These are phyloP conservation scores for Phanerochaete carnosa DNA, from an alignment of 768 basidiomycete genomes.

Conservation along the genomic window DNA sequence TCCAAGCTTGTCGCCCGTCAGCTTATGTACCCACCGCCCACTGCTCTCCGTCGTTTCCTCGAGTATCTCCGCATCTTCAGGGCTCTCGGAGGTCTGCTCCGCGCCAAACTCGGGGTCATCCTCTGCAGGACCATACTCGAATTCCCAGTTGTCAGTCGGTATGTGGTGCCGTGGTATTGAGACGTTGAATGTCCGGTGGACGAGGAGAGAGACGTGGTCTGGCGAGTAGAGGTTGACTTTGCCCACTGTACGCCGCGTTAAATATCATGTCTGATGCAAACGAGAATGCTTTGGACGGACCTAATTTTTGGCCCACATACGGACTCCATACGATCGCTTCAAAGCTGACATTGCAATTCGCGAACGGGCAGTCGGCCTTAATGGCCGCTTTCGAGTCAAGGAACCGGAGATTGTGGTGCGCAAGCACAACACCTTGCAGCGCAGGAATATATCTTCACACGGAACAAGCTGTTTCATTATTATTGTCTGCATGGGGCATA, in stretches of 20 bases:
- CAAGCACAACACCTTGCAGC: slow-evolving; percentile 82
- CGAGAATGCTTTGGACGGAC: slow-evolving; percentile 39
- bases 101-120: slow-evolving; percentile 74
- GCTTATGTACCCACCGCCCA: slow-evolving; percentile 78
- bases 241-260: slow-evolving; percentile 50
- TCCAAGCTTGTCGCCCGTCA: slow-evolving; percentile 69
- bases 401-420: slow-evolving; percentile 79
- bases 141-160: slow-evolving; percentile 74
- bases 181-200: slow-evolving; percentile 91
- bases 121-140: slow-evolving; percentile 81
- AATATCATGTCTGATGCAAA: background rate
- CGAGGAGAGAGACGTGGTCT: slow-evolving; percentile 86
- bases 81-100: slow-evolving; percentile 21
- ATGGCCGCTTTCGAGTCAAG: slow-evolving; percentile 61
- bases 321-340: slow-evolving; percentile 91
- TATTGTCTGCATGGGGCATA: background rate
- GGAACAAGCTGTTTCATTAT: slow-evolving; percentile 1
- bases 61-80: slow-evolving; percentile 15
- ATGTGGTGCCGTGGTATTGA: slow-evolving; percentile 94
- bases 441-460: slow-evolving; percentile 78
- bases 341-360: slow-evolving; percentile 70
- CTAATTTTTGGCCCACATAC: slow-evolving; percentile 71
- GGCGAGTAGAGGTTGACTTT: slow-evolving; percentile 86
- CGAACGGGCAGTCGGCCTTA: slow-evolving; percentile 82
- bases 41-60: slow-evolving; percentile 37